Base-by-base conservation (phyloP, 306 rosid species). In the Acacia crassicarpa region DNA sequence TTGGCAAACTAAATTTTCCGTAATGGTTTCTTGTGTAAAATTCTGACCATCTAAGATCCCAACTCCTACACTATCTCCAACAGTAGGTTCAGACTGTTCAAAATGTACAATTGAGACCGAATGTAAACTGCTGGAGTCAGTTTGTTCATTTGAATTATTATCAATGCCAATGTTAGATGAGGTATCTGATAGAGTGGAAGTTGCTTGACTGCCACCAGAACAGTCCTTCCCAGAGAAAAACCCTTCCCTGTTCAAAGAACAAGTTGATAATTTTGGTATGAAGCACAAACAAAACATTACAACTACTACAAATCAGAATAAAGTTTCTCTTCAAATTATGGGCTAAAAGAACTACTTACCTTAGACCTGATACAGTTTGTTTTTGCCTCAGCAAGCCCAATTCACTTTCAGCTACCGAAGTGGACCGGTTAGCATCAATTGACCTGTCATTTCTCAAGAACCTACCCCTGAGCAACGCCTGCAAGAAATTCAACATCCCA, bases 391-490 rank as follows among this genome's bases (percentile, higher is more conserved):
- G 76, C 59, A 96, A 86, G 76, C 99, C 98, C 78, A 96, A 84
- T 84, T 96, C 99, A 88, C 91, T 89, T 84, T 96, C 98, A 70
- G 99, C 97, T 54, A 84, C 67, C 61, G 99, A 93, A 81, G 89
- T 59, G 43, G 93, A 84, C 84, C 93, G 87, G 85, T 81, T 91
- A 82, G 76, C 88, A 78, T 82, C 94, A 80, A 85, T 25, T 41
- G 85, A 67, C 82, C 94, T 92, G 85, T 86, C 93, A 88, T 93
- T 91, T 87, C 98, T 90, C 90, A 96, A 86, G 86, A 96, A 95
- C 85, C 98, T 89, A 68, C 99, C 97, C 88, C 95, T 91, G 74
- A 95, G 99, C 81, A 95, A 86, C 73, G 99, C 91, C 99, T 95
- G 94, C 78, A 81, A 84, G 80, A 70, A 62, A 77, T 76, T 75